Percentiles rank a stretch among this genome's conserved stretches.
phyloP scores from a whole-genome alignment of 1,284 basidiomycete species.

The Schizophyllum amplum region DNA sequence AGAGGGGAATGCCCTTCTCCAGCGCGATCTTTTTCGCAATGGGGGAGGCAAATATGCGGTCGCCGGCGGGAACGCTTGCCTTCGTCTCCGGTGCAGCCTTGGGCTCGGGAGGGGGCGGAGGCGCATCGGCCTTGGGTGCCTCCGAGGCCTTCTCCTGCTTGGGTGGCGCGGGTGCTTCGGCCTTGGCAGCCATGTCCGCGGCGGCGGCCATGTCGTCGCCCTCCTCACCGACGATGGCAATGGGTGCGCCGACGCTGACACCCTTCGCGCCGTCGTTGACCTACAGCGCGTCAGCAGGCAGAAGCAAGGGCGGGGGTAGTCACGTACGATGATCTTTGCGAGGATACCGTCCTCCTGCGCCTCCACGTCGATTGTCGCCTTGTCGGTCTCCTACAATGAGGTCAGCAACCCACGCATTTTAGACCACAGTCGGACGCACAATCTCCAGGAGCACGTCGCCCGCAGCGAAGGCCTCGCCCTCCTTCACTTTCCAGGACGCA shows the following conservation, averaged over 20 bases:
- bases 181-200: slow-evolving; percentile 55
- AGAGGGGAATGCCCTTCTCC: slow-evolving; percentile 89
- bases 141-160: slow-evolving; percentile 22
- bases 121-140: slow-evolving; percentile 31
- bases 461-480: slow-evolving; percentile 83
- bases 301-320: slow-evolving; percentile 2
- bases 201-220: slow-evolving; percentile 89
- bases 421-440: slow-evolving; percentile 37
- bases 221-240: slow-evolving; percentile 89
- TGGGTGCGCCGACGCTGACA: slow-evolving; percentile 78
- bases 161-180: slow-evolving; percentile 15
- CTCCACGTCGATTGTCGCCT: slow-evolving; percentile 98
- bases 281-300: slow-evolving; percentile 29
- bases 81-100: slow-evolving; percentile 22
- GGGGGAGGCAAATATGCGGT: slow-evolving; percentile 90
- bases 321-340: slow-evolving; percentile 78
- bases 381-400: slow-evolving; percentile 85
- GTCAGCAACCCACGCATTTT: slow-evolving; percentile 8
- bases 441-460: slow-evolving; percentile 95
- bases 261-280: slow-evolving; percentile 79
- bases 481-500: slow-evolving; percentile 94
- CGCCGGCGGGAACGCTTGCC: slow-evolving; percentile 53
- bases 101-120: slow-evolving; percentile 25
- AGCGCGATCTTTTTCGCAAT: slow-evolving; percentile 96
- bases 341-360: slow-evolving; percentile 95